Base-by-base conservation (phyloP, 1,139 yeast species). In the Arxiozyma bovina region DNA sequence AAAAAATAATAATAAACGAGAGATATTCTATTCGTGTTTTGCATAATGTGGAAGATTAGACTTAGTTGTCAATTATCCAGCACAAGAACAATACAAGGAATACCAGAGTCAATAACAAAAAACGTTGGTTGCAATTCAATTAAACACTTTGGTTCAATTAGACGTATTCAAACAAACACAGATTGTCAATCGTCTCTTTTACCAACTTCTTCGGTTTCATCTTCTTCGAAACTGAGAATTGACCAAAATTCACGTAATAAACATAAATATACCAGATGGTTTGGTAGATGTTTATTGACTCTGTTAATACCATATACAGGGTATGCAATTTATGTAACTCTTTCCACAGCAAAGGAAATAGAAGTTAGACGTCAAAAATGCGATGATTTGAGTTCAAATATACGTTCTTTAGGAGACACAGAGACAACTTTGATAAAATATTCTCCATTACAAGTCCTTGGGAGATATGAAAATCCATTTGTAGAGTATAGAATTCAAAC, bases 401-500 rank as follows among this genome's bases (percentile, higher is more conserved):
- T 59, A n/a, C 59, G 63, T 21, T 61, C 62, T 43, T 57, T 51
- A 6, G 54, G 60, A 34, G 63, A 65, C 51, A 60, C 63, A 51
- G 65, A 66, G 25, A 70, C 71, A 38, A 64, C 69, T 30, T 57
- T 61, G 45, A 57, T 63, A 41, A 73, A 73, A 54, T 74, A 73
- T 53, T 61, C 76, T 62, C 73, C 78, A 53, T 58, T 89, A 56
- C 77, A 79, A 11, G 77, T 91, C 0, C 80, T 82, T 12, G 97
- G 97, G 8, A 76, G 90, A 66, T 91, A 80, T 70, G 94, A 88
- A 54, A 91, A 91, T 65, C 98, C 98, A 2, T 91, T 91, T 66
- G 79, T 79, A n/a, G 96, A 91, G 65, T 91, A 91, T 67, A 75
- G 97, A 50, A 85, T 91, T 3, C 97, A 90, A 70, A 89, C 97